These are phyloP conservation scores for Pseudogymnoascus sp. DNA, from an alignment of 2,329 filamentous ascomycete species.

Conservation along the genomic window DNA sequence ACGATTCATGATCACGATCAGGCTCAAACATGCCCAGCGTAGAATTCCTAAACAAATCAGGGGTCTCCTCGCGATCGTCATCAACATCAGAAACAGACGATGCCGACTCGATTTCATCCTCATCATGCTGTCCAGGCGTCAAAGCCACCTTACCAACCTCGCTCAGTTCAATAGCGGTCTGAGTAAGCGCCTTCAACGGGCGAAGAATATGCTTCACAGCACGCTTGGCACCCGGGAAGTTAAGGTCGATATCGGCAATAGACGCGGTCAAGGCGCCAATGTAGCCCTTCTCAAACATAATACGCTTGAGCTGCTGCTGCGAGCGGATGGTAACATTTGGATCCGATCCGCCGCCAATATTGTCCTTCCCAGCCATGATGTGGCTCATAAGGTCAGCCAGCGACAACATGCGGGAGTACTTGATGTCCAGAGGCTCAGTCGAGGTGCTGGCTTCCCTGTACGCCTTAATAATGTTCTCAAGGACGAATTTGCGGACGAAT, in stretches of 20 bases:
- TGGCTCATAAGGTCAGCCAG: conserved; percentile 88
- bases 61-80: conserved; percentile 85
- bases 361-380: conserved; percentile 77
- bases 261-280: conserved; percentile 81
- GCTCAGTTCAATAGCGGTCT: conserved; percentile 79
- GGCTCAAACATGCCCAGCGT: conserved; percentile 91
- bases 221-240: conserved; percentile 85
- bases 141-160: conserved; percentile 58
- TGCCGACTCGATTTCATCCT: conserved; percentile 80
- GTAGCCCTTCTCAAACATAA: conserved; percentile 99
- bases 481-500: conserved; percentile 88
- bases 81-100: conserved; percentile 86
- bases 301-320: conserved; percentile 75
- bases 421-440: conserved; percentile 70
- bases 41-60: conserved; percentile 93
- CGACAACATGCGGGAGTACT: conserved; percentile 80
- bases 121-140: conserved; percentile 59
- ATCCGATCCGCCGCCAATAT: conserved; percentile 42
- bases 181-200: conserved; percentile 78
- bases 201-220: conserved; percentile 94
- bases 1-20: conserved; percentile 71
- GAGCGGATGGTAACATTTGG: conserved; percentile 42
- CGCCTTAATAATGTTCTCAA: conserved; percentile 85
- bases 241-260: conserved; percentile 90
- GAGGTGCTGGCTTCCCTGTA: conserved; percentile 82